Conservation (phyloP, 768 basidiomycete genomes). For the Russula sp. region DNA sequence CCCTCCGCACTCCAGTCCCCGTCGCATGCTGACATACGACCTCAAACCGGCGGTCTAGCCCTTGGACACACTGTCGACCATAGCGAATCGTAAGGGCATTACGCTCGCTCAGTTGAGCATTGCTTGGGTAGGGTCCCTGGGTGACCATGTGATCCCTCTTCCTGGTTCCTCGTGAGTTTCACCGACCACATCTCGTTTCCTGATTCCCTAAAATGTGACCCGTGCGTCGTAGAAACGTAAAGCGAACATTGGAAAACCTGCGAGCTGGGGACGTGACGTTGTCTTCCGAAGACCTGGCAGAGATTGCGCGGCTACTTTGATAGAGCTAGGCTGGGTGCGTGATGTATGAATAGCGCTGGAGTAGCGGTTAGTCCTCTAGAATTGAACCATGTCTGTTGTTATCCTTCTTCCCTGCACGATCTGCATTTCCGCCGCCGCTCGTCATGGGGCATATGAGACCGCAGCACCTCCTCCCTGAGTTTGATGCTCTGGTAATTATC, state of each 20-base stretch:
- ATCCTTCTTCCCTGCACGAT: too few relatives aligned
- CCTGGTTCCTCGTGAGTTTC: conserved; percentile 45
- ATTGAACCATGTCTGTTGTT: too few relatives aligned
- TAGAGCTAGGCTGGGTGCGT: too few relatives aligned
- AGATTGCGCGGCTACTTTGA: conserved; percentile 38
- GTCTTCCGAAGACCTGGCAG: conserved; percentile 38
- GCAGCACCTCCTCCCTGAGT: too few relatives aligned
- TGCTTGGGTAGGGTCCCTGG: conserved; percentile 41
- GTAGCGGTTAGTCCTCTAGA: too few relatives aligned
- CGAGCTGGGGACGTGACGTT: conserved; percentile 41
- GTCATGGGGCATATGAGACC: too few relatives aligned
- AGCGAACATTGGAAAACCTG: conserved; percentile 46
- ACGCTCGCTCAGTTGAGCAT: conserved; percentile 43
- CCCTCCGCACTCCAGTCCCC: neutral
- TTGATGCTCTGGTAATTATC: too few relatives aligned
- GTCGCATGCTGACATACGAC: conserved; percentile 13
- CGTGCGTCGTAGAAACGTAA: conserved; percentile 35
- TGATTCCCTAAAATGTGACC: neutral
- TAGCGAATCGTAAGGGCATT: conserved; percentile 44
- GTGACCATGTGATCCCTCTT: conserved; percentile 45
- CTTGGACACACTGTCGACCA: conserved; percentile 42
- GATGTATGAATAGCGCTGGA: too few relatives aligned
- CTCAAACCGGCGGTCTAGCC: conserved; percentile 40
- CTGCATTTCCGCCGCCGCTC: too few relatives aligned
- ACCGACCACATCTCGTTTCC: neutral